Evolutionary conservation across 2,329 filamentous ascomycete genomes (phyloP), one percentile per base, ranked within the genome.

Genomic region (Sarocladium strictum): DNA sequence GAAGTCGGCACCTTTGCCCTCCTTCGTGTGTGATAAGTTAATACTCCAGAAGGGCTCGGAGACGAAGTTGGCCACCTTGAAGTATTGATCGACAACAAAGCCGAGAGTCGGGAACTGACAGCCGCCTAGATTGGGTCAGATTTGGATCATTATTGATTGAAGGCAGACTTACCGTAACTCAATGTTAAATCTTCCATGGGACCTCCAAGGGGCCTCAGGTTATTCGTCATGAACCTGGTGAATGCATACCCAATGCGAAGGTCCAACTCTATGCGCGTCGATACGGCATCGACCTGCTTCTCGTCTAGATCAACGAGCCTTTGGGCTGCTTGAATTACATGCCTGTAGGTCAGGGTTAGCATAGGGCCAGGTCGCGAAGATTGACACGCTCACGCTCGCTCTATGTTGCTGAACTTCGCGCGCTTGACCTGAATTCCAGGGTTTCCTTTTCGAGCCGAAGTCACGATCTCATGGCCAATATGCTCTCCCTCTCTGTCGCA

Each of bases 401-500:
- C 94, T 29, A 97, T 93, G 67, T 99, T 99, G 75, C 90, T 97
- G 72, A 99, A 99, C 57, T 78, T 86, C 14, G 94, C 94, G 62
- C 94, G 81, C 65, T 90, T 94, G 55, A 97, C 82, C 58, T 90
- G 79, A 40, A 99, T 84, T 1, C 76, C 75, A 10, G 78, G 70
- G 59, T 97, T 97, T 10, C 82, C 86, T 63, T 84, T 84, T 47
- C 78, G 75, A 4, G 94, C 94, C 56, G 93, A 86, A 53, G 88
- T 81, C 43, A 90, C 85, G 57, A 99, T 93, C 68, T 99, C 93
- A 37, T 87, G 80, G 6, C 94, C 94, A 61, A 99, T 99, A 66
- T 97, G 89, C 69, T 99, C 94, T 33, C 94, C 94, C 76, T 99
- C 94, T 54, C 92, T 85, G 76, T 99, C 94, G 70, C 94, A 97